phyloP scores from a whole-genome alignment of 2,329 filamentous ascomycete species.

The Volutella citrinella region DNA sequence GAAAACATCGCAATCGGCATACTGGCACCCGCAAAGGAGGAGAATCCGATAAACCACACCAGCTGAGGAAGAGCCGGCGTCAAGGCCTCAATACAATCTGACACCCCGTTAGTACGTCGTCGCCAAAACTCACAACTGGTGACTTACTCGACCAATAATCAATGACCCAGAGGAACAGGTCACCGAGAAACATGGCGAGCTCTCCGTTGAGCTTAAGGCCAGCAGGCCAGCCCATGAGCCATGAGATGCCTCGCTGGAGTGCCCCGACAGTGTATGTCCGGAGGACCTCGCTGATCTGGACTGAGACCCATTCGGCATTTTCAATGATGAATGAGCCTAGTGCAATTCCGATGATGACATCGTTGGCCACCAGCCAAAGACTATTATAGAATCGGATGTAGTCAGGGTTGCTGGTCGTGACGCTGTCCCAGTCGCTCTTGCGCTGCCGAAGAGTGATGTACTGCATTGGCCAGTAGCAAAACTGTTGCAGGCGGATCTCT shows the following conservation, averaged over 20 bases:
- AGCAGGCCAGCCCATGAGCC: constrained; percentile 94
- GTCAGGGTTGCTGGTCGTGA: constrained; percentile 92
- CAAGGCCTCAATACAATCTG: constrained; percentile 72
- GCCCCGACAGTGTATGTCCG: constrained; percentile 84
- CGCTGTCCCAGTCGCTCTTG: constrained; percentile 91
- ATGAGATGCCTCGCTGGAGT: constrained; percentile 82
- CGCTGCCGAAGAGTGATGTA: constrained; percentile 87
- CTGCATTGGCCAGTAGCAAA: constrained; percentile 98
- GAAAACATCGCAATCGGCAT: constrained; percentile 97
- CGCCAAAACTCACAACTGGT: background rate
- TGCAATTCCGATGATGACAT: constrained; percentile 97
- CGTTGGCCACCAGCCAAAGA: constrained; percentile 96
- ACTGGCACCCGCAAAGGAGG: constrained; percentile 91
- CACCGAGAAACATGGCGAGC: constrained; percentile 87
- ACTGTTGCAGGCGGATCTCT: constrained; percentile 94
- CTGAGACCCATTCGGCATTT: constrained; percentile 80
- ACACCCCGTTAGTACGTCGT: constrained; percentile 19
- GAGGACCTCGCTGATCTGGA: constrained; percentile 72
- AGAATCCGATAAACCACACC: constrained; percentile 90
- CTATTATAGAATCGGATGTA: constrained; percentile 99
- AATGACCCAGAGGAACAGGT: constrained; percentile 97
- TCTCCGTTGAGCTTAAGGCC: constrained; percentile 95
- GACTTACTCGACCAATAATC: constrained; percentile 87
- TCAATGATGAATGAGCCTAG: constrained; percentile 96
- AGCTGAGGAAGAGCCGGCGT: constrained; percentile 79